Evolutionary conservation across 2,329 filamentous ascomycete genomes (phyloP).

Genomic region (Botrytis medusae): DNA sequence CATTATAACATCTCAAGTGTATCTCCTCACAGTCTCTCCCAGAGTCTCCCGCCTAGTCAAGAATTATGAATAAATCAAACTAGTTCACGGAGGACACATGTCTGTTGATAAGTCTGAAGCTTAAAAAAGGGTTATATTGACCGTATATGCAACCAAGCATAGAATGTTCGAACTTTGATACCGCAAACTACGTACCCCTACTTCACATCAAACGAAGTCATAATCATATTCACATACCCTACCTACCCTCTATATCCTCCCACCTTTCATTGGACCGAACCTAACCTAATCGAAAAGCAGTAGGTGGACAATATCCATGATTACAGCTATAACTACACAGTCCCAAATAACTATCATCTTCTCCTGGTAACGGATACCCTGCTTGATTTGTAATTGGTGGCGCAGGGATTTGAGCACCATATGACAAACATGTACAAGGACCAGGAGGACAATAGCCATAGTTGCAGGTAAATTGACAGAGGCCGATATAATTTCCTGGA

Average conservation of each 20-base stretch:
- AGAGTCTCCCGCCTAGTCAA: no score
- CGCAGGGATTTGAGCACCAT: conserved; percentile 24
- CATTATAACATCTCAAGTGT: no score
- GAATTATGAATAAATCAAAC: no score
- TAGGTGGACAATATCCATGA: conserved; percentile 43
- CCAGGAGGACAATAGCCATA: conserved; percentile 34
- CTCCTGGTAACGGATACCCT: conserved; percentile 41
- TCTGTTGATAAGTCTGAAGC: no score
- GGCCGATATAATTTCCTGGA: conserved; percentile 41
- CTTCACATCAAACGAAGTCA: neutral
- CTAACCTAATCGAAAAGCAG: conserved; percentile 14
- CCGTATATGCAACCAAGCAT: neutral
- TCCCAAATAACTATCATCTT: conserved; percentile 44
- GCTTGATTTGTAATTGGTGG: conserved; percentile 35
- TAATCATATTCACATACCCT: neutral
- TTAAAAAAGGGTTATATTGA: neutral
- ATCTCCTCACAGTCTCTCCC: no score
- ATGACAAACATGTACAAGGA: conserved; percentile 32
- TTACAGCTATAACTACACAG: conserved; percentile 49
- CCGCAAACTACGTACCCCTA: neutral
- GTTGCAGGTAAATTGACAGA: conserved; percentile 40
- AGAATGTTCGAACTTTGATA: neutral
- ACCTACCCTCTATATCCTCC: neutral
- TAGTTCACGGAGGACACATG: no score
- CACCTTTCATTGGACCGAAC: neutral